Percentiles rank a stretch among this genome's conserved stretches.
phyloP scores from a whole-genome alignment of 257 asterid genomes.

The Ehretia macrophylla region DNA sequence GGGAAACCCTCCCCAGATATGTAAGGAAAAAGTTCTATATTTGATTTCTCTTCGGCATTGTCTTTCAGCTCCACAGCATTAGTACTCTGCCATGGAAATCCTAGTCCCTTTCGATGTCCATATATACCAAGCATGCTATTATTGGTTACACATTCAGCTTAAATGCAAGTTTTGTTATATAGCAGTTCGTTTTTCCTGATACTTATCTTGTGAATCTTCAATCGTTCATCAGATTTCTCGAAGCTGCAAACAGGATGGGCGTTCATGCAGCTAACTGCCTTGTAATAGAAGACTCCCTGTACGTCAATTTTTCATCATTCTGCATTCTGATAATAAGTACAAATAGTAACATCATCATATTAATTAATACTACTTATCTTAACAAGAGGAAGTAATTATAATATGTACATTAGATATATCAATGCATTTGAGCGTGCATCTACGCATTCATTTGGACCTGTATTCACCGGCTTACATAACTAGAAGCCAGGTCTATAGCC shows the following conservation, averaged over 20 bases:
- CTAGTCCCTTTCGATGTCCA: not conserved
- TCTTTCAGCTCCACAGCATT: conserved; percentile 2
- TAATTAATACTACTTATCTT: no score
- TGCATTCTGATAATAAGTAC: no score
- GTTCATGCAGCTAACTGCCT: conserved; percentile 62
- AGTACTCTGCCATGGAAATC: not conserved
- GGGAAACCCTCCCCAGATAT: conserved; percentile 94
- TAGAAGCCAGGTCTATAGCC: no score
- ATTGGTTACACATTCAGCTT: no score
- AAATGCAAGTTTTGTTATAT: no score
- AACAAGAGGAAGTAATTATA: no score
- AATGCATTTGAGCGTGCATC: no score
- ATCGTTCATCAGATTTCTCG: conserved; percentile 58
- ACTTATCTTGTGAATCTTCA: conserved; percentile 9
- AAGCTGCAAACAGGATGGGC: conserved; percentile 85
- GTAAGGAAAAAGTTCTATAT: conserved; percentile 37
- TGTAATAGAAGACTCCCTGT: conserved; percentile 89
- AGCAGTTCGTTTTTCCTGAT: conserved; percentile 6
- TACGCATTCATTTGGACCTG: no score
- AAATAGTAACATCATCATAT: no score
- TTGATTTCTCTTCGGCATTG: not conserved
- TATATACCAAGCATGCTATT: no score
- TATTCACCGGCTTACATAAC: no score
- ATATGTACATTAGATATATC: no score
- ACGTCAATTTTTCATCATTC: conserved; percentile 21